Base-by-base conservation (phyloP, 805 yeast genomes). In the Brettanomyces anomalus region DNA sequence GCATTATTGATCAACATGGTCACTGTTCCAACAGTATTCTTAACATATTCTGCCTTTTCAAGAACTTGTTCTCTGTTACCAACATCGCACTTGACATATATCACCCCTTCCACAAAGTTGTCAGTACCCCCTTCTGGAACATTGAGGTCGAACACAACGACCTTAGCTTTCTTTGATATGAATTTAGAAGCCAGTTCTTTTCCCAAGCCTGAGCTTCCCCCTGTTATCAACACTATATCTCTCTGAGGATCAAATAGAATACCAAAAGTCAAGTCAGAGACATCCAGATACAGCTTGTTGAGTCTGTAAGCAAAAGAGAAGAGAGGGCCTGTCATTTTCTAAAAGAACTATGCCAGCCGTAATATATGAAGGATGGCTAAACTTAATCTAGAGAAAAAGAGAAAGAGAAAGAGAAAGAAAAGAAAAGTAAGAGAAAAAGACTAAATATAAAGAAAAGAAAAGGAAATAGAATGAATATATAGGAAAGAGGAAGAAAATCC, bases 171-270 rank as follows among this genome's bases (percentile, higher is more conserved):
- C 19, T 63, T 56, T 6, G 49, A 49, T 5, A 64, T 59, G 42
- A 89, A 71, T 19, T 55, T 54, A 14, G 51, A 47, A 0, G 72
- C 85, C 3, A 90, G 48, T 48, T 77, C 84, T 35, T 63, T 64
- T 0, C 97, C 97, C 8, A 90, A 66, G 0, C 97, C 97, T 0
- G 77, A 65, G 3, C 74, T 57, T 0, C 97, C 97, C 0, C 97
- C 97, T 0, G 97, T 89, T 17, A 90, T 66, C 4, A 88, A 61
- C 0, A 79, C 82, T 10, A 82, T 66, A 53, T 85, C 95, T 10
- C 66, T 60, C 19, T 55, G 58, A 0, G 76, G 72, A 33, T 77
- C 81, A 46, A 72, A 71, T 10, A 63, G 65, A 43, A 69, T 72
- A 1, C 85, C 85, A 17, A 78, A 56, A 1, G 76, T 24, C 3